These are phyloP conservation scores for Ogataea ganodermae DNA, from an alignment of 805 yeast genomes.

Conservation along the genomic window DNA sequence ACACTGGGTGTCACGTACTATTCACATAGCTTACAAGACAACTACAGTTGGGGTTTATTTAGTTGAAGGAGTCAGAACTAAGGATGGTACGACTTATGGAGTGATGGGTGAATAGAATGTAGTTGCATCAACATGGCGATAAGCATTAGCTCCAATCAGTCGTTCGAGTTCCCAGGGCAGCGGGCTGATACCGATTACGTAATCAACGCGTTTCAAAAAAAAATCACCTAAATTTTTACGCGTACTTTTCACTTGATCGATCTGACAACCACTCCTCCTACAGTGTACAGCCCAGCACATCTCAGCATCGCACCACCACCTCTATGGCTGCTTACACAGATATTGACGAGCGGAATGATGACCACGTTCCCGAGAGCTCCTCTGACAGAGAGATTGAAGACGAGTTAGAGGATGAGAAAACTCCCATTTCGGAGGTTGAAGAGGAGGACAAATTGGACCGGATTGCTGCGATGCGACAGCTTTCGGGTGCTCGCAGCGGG, in stretches of 20 bases:
- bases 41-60: too few relatives aligned
- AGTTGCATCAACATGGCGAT: too few relatives aligned
- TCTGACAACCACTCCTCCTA: too few relatives aligned
- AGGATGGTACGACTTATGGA: too few relatives aligned
- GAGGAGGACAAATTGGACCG: constrained; percentile 12
- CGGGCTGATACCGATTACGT: not conserved
- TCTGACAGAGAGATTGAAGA: constrained; percentile 29
- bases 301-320: not conserved
- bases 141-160: too few relatives aligned
- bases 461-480: constrained; percentile 6
- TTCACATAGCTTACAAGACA: too few relatives aligned
- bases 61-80: too few relatives aligned
- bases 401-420: constrained; percentile 23
- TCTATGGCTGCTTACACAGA: not conserved
- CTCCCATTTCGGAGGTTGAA: constrained; percentile 22
- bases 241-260: not conserved
- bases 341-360: not conserved
- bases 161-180: too few relatives aligned
- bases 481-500: not conserved
- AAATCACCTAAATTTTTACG: not conserved
- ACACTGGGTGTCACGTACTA: too few relatives aligned
- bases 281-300: too few relatives aligned
- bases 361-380: not conserved
- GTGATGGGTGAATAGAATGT: too few relatives aligned
- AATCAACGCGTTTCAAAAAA: not conserved